Base-by-base conservation (phyloP, 2,329 filamentous ascomycete genomes). In the Venturia aucupariae region DNA sequence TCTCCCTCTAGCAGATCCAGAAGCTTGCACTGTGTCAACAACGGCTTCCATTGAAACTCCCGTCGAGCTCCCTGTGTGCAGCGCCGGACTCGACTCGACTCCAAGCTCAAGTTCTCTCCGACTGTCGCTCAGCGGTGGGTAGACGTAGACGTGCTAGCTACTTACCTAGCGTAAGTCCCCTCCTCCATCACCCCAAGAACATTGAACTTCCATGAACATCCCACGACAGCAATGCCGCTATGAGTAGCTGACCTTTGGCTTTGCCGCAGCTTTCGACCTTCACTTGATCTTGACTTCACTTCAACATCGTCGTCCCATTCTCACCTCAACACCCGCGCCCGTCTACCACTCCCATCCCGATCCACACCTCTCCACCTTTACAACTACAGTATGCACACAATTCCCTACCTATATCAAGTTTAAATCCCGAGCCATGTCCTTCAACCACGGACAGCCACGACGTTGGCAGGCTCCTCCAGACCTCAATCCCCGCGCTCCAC, bases 251-350 rank as follows among this genome's bases (percentile, higher is more conserved):
- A 57, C 51, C 3, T 2, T 57, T 19, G 51, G 5, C 19, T n/a
- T 4, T 35, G 17, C 13, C 27, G 27, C 27, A 35, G 27, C 3
- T 19, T 27, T 17, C 15, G 6, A 11, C 27, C 30, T 57, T 57
- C 51, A 57, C 51, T 57, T 57, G 27, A 35, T n/a, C 51, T 27
- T 57, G 27, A 57, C 51, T 27, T 57, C 51, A 57, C 51, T 57
- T 35, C 19, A 3, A 17, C 13, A 17, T 17, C 19, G 10, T 35
- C 17, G 11, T n/a, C 5, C 19, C 51, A 35, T 13, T 19, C 8
- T 19, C 27, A 32, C 51, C 6, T 57, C 51, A 57, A 35, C 51
- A 57, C 27, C 15, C 30, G 27, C 15, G 17, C 51, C 51, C 30
- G 22, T 51, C 42, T 13, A 27, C 46, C 22, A 27, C 22, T 13